Evolutionary conservation across 805 yeast genomes (phyloP).

Genomic region (Nakazawaea pomicola): DNA sequence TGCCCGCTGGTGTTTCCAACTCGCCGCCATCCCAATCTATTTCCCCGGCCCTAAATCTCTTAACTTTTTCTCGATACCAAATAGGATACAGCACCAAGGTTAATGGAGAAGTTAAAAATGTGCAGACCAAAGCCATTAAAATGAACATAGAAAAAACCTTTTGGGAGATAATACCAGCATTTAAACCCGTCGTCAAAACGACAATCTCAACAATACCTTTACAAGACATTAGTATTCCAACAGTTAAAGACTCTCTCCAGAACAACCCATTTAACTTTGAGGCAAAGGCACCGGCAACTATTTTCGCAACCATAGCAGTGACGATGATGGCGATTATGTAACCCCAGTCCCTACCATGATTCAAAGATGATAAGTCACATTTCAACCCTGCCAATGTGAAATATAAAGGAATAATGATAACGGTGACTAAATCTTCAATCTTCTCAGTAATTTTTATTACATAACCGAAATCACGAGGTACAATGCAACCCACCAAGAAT

Average conservation of each 20-base stretch:
- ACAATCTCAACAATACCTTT: constrained; percentile 86
- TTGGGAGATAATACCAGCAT: constrained; percentile 60
- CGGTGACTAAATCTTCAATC: constrained; percentile 72
- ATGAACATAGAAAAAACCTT: constrained; percentile 76
- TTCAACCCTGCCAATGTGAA: constrained; percentile 77
- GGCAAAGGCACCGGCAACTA: constrained; percentile 61
- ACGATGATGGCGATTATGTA: constrained; percentile 62
- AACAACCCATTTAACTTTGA: constrained; percentile 57
- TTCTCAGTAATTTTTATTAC: constrained; percentile 66
- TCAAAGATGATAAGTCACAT: constrained; percentile 59
- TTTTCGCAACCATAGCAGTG: constrained; percentile 65
- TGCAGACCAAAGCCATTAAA: constrained; percentile 75
- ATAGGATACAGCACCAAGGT: constrained; percentile 59
- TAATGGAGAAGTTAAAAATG: constrained; percentile 77
- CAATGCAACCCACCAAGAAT: constrained; percentile 67
- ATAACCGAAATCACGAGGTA: constrained; percentile 73
- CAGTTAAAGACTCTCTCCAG: constrained; percentile 72
- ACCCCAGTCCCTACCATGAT: constrained; percentile 72
- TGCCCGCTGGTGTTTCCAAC: constrained; percentile 12
- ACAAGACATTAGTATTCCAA: constrained; percentile 82
- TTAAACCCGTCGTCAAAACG: constrained; percentile 68
- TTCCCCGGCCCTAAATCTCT: constrained; percentile 24
- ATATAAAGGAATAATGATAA: constrained; percentile 69
- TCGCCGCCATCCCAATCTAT: constrained; percentile 26
- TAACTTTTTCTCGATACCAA: constrained; percentile 48